phyloP scores from a whole-genome alignment of 768 basidiomycete genomes.

The Naganishia randhawae region DNA sequence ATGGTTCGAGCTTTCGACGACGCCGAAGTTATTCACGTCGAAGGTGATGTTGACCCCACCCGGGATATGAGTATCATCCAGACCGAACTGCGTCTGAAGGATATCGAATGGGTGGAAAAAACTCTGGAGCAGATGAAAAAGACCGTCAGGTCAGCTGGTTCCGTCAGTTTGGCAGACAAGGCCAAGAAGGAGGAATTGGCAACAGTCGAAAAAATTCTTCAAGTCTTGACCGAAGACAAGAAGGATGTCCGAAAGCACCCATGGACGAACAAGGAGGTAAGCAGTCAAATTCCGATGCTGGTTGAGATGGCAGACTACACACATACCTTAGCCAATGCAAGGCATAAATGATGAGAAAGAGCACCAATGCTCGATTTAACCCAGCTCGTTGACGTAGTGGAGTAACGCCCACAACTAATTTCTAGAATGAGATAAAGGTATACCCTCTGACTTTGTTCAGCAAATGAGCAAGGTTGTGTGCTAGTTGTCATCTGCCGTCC shows the following conservation, averaged over 20 bases:
- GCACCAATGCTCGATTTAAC: constrained; percentile 72
- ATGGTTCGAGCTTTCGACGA: constrained; percentile 97
- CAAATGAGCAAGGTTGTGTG: constrained; percentile 8
- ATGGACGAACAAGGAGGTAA: constrained; percentile 95
- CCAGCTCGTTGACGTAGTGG: constrained; percentile 89
- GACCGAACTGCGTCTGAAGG: constrained; percentile 88
- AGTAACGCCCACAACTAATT: constrained; percentile 74
- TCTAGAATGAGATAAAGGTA: constrained; percentile 59
- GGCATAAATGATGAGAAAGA: constrained; percentile 69
- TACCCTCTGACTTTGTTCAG: constrained; percentile 40
- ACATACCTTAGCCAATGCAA: neutral
- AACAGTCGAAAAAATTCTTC: constrained; percentile 77
- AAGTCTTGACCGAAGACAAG: constrained; percentile 68
- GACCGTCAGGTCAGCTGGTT: constrained; percentile 56
- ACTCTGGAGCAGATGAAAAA: constrained; percentile 73
- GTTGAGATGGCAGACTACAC: neutral
- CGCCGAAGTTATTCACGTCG: constrained; percentile 98
- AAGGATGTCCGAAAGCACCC: constrained; percentile 89
- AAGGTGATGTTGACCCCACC: constrained; percentile 91
- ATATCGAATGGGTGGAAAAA: constrained; percentile 99
- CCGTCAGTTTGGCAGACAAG: constrained; percentile 74
- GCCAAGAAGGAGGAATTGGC: constrained; percentile 94
- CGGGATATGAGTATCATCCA: constrained; percentile 98
- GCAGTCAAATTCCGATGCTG: constrained; percentile 39
- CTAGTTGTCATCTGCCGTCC: neutral